Percentiles rank a stretch among this genome's conserved stretches.
Evolutionary conservation across 208 protist genomes (phyloP).

Genomic region (Trypanosoma platydactyli): DNA sequence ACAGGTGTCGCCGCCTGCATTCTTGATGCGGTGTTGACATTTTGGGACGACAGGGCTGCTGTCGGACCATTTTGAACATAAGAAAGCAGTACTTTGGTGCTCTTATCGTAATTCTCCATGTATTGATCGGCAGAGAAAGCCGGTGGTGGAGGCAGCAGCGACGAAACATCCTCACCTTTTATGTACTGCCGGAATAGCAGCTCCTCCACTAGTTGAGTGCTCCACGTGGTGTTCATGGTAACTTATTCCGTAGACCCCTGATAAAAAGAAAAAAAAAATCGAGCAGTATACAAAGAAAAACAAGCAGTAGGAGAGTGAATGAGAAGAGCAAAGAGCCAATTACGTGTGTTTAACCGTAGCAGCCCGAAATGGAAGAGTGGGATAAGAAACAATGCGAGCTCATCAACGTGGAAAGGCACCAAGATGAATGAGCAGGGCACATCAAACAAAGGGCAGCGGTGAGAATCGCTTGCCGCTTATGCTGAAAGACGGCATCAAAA

Average conservation of each 20-base stretch:
- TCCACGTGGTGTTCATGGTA: constrained; percentile 46
- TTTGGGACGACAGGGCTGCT: constrained; percentile 69
- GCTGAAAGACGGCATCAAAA: no score
- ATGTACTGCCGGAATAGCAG: constrained; percentile 89
- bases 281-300: no score
- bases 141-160: constrained; percentile 62
- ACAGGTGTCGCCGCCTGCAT: constrained; percentile 34
- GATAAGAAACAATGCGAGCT: no score
- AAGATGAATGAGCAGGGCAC: no score
- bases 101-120: constrained; percentile 73
- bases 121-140: constrained; percentile 49
- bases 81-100: constrained; percentile 74
- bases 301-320: no score
- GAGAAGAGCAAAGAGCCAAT: no score
- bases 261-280: no score
- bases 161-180: constrained; percentile 82
- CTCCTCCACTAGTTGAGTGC: constrained; percentile 76
- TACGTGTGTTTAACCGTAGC: no score
- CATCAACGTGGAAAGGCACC: no score
- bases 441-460: no score
- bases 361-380: no score
- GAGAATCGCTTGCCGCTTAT: no score
- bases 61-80: constrained; percentile 87
- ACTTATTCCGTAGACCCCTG: not conserved
- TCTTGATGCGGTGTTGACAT: constrained; percentile 68